Evolutionary conservation across 2,329 filamentous ascomycete genomes (phyloP).

Genomic region (Sodiomyces alkalinus): DNA sequence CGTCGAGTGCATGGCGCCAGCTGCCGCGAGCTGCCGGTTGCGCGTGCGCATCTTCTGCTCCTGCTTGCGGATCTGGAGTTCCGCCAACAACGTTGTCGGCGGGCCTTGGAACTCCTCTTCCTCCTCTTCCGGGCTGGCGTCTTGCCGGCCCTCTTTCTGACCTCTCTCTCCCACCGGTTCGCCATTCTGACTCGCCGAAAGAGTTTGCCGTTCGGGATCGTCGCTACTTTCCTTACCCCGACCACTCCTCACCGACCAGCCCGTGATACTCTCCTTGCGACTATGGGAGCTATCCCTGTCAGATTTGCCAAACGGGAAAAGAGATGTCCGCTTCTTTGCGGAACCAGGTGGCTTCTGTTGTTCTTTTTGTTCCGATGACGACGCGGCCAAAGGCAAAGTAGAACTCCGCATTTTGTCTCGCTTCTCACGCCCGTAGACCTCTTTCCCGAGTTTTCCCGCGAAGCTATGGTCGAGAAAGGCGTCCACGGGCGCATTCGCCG

Average conservation of each 20-base stretch:
- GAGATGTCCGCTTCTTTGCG: conserved; percentile 31
- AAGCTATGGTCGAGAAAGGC: conserved; percentile 86
- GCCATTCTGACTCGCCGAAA: conserved; percentile 11
- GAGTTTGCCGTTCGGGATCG: conserved; percentile 11
- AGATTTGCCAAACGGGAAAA: conserved; percentile 30
- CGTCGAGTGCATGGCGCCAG: conserved; percentile 79
- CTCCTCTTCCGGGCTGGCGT: conserved; percentile 21
- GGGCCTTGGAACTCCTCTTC: conserved; percentile 46
- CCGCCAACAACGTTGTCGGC: conserved; percentile 82
- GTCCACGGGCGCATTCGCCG: conserved; percentile 70
- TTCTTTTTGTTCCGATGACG: conserved; percentile 4
- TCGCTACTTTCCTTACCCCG: conserved; percentile 3
- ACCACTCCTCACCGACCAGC: background rate
- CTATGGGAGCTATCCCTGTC: conserved; percentile 11
- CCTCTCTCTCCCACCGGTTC: conserved; percentile 16
- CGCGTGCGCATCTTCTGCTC: conserved; percentile 70
- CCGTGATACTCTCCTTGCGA: conserved; percentile 6
- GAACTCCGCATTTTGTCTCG: conserved; percentile 21
- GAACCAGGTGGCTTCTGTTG: conserved; percentile 8
- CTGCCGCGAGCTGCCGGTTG: conserved; percentile 43
- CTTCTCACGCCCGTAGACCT: conserved; percentile 54
- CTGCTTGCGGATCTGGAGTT: conserved; percentile 80
- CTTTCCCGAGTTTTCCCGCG: conserved; percentile 57
- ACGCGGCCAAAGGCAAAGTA: conserved; percentile 10
- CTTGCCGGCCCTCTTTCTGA: conserved; percentile 11